Base-by-base conservation (phyloP, 768 basidiomycete genomes). In the Boletellus ananas region DNA sequence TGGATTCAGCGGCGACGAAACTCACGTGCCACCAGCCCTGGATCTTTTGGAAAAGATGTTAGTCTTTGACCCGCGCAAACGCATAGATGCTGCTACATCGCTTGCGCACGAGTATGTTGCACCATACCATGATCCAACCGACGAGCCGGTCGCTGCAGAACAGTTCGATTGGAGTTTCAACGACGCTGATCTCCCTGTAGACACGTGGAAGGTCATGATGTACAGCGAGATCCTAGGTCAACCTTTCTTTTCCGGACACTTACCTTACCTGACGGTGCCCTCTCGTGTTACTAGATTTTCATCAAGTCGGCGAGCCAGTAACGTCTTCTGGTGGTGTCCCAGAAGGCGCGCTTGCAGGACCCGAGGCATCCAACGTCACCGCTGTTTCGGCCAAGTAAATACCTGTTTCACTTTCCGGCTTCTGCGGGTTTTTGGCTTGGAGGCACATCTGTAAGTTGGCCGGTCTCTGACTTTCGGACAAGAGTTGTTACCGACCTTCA, bases 161-260 rank as follows among this genome's bases (percentile, higher is more conserved):
- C 87, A 89, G 64, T 99, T 99, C 62, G 96, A 99, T 70, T 99
- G 96, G 96, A 90, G 86, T 62, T 99, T 99, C 81, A 99, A 99
- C 70, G 96, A 99, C 57, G 96, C 96, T 17, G 96, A 99, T 68
- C 77, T 99, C 39, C 96, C 96, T 0, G 90, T 98, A 11, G 96
- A 99, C 63, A 95, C 92, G 1, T 99, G 96, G 96, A 98, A 97
- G 73, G 95, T 96, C 65, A 99, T 99, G 96, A 99, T 99, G 95
- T 98, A 98, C 76, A 89, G 86, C 61, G 95, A 99, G 72, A 98
- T 97, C 56, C 76, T 97, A 12, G 93, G 94, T 93, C 62, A 55
- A 85, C 70, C 16, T 43, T 20, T 23, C 43, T 20, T 9, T n/a
- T 31, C 11, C 6, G 17, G 11, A 40, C 17, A 13, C 11, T 29